Conservation (phyloP, 2,329 filamentous ascomycete species). For the Cladosporium sp. region DNA sequence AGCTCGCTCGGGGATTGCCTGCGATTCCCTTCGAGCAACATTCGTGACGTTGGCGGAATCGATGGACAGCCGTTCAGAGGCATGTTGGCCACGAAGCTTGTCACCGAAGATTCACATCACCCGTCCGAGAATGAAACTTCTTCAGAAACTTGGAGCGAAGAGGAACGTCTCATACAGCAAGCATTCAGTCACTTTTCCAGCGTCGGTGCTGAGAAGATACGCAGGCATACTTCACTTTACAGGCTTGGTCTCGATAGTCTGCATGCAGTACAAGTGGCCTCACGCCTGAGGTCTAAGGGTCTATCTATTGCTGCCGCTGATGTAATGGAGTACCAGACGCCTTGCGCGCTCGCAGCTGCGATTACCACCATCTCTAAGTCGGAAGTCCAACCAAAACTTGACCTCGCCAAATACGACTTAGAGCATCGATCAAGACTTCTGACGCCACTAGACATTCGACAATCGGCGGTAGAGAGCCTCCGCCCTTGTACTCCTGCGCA, state of each 20-base stretch:
- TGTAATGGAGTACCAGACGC: constrained; percentile 57
- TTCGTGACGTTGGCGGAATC: not conserved
- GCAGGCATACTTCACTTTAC: constrained; percentile 68
- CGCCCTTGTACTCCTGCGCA: constrained; percentile 78
- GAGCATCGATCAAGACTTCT: constrained; percentile 36
- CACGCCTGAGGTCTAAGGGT: constrained; percentile 58
- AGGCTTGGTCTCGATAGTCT: constrained; percentile 90
- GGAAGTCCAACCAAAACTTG: constrained; percentile 30
- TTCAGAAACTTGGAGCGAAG: constrained; percentile 45
- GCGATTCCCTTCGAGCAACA: constrained; percentile 25
- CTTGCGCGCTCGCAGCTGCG: constrained; percentile 20
- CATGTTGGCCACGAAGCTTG: not conserved
- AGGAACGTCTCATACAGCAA: constrained; percentile 52
- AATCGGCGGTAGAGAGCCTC: constrained; percentile 48
- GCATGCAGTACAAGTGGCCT: constrained; percentile 73
- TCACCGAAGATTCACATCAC: not conserved
- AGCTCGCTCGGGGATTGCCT: constrained; percentile 24
- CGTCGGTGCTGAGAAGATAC: constrained; percentile 48
- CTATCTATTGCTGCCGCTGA: constrained; percentile 63
- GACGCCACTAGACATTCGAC: not conserved
- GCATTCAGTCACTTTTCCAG: constrained; percentile 58
- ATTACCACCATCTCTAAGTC: not conserved
- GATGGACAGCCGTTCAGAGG: not conserved
- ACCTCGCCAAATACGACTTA: constrained; percentile 51
- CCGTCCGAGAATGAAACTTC: not conserved